phyloP scores from a whole-genome alignment of 208 protist genomes.

The Trypanosoma vivax region DNA sequence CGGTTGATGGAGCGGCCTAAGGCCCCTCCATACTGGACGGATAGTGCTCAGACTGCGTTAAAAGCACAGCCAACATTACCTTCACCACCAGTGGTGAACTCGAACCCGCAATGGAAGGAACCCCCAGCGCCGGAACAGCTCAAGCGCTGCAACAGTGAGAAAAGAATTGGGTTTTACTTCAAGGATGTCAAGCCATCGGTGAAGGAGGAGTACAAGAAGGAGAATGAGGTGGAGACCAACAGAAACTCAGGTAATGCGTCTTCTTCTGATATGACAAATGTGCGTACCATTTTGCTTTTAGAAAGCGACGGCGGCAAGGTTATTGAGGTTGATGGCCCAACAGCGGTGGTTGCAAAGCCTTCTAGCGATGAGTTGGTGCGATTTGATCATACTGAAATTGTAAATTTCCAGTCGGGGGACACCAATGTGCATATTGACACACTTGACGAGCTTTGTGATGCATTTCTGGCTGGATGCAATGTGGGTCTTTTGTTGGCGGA shows the following conservation, averaged over 20 bases:
- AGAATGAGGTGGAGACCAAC: conserved; percentile 37
- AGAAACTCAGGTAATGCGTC: conserved; percentile 25
- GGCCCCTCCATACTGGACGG: conserved; percentile 5
- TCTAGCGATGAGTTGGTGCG: conserved; percentile 51
- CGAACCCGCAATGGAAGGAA: background rate
- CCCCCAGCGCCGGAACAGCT: background rate
- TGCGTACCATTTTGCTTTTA: conserved; percentile 50
- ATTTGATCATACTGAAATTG: conserved; percentile 63
- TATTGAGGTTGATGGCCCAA: conserved; percentile 49
- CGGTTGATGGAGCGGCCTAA: background rate
- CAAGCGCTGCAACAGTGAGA: conserved; percentile 28
- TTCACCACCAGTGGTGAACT: too few species aligned
- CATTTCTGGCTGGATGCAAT: conserved; percentile 56
- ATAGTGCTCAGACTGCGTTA: too few species aligned
- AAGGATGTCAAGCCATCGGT: conserved; percentile 49
- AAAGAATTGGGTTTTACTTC: conserved; percentile 78
- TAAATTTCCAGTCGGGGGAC: conserved; percentile 31
- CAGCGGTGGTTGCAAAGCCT: conserved; percentile 36
- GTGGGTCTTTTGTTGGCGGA: conserved; percentile 62
- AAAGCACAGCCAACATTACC: too few species aligned
- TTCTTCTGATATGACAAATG: conserved; percentile 37
- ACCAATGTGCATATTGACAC: conserved; percentile 34
- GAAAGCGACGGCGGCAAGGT: conserved; percentile 15
- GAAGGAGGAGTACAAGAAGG: conserved; percentile 61
- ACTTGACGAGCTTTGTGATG: conserved; percentile 54